Base-by-base conservation (phyloP, 2,329 filamentous ascomycete genomes). In the Mariannaea sp. region DNA sequence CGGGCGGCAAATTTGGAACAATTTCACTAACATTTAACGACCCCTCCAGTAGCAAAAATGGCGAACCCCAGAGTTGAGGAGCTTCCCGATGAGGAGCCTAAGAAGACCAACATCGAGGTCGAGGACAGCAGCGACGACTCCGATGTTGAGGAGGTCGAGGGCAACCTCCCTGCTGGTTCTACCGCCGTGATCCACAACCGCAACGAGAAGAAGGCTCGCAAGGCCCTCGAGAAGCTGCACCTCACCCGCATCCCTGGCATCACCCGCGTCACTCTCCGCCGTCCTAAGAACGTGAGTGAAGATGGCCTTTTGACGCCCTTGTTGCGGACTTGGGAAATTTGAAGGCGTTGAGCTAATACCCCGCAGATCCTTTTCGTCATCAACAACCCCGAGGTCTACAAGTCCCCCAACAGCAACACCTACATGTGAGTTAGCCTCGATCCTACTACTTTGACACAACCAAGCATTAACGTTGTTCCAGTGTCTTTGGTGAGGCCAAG, bases 161-260 rank as follows among this genome's bases (percentile, higher is more conserved):
- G 84, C 59, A 84, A 84, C 66, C 74, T 84, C 65, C 91, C 93
- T 73, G 88, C 89, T 66, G 94, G 93, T 73, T 90, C 92, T 71
- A 86, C 88, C 63, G 89, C 93, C 72, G 86, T 94, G 70, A 88
- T 99, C 72, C 93, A 97, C 85, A 96, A 91, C 74, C 92, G 94
- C 78, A 97, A 97, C 82, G 94, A 99, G 89, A 99, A 99, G 90
- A 99, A 99, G 88, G 95, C 94, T 70, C 89, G 94, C 80, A 99
- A 99, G 86, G 92, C 92, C 72, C 96, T 99, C 75, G 90, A 92
- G 77, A 99, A 99, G 87, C 87, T 97, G 73, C 92, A 96, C 75
- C 82, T 99, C 74, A 94, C 91, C 84, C 92, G 93, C 73, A 89
- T 99, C 67, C 89, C 90, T 71, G 95, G 94, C 74, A 99, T 99